Conservation (phyloP, 2,329 filamentous ascomycete species). For the Stagonosporopsis chrysanthemi region DNA sequence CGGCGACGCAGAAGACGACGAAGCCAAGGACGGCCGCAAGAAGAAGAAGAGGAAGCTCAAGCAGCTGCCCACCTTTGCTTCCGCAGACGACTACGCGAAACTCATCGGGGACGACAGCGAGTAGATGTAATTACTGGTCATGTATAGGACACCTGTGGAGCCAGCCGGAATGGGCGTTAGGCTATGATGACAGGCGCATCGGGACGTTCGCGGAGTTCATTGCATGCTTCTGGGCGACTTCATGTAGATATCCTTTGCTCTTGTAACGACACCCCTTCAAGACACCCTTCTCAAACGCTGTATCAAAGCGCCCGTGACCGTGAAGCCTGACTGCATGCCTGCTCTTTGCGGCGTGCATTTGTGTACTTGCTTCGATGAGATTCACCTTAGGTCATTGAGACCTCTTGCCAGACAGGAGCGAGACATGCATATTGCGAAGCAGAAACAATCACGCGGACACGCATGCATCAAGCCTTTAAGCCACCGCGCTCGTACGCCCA, state of each 20-base stretch:
- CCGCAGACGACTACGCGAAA: constrained; percentile 89
- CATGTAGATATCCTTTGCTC: constrained; percentile 46
- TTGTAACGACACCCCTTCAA: constrained; percentile 31
- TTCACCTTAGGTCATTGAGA: too few species aligned
- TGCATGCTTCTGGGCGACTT: constrained; percentile 20
- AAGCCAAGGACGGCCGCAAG: constrained; percentile 55
- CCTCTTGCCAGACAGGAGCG: background rate
- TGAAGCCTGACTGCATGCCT: background rate
- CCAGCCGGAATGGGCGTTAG: constrained; percentile 18
- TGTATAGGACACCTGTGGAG: constrained; percentile 20
- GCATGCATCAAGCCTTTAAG: too few species aligned
- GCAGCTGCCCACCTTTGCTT: constrained; percentile 90
- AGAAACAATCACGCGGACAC: too few species aligned
- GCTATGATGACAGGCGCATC: constrained; percentile 24
- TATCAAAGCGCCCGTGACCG: background rate
- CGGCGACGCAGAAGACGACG: constrained; percentile 51
- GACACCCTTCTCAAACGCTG: background rate
- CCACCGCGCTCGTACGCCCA: too few species aligned
- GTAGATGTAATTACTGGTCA: constrained; percentile 25
- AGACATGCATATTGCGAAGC: too few species aligned
- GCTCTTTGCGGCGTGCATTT: background rate
- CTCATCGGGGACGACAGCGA: constrained; percentile 68
- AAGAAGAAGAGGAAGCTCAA: constrained; percentile 85
- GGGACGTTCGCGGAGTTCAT: constrained; percentile 19
- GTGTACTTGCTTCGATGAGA: background rate